These are phyloP conservation scores for Berkeleyomyces rouxiae DNA, from an alignment of 2,329 filamentous ascomycete genomes.

Conservation along the genomic window DNA sequence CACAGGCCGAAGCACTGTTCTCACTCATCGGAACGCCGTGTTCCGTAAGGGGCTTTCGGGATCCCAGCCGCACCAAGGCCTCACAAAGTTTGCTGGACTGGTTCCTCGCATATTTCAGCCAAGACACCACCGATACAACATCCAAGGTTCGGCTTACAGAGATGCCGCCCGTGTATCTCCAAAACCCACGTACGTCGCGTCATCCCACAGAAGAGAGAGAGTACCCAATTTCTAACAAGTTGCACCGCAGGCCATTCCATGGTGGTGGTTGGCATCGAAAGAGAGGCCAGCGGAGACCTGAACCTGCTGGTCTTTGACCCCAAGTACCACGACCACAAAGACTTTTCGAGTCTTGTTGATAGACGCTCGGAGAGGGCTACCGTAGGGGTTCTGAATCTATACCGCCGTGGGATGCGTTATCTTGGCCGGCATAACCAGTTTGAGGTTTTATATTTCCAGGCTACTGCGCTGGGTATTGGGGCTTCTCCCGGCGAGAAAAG, in stretches of 20 bases:
- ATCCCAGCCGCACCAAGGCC: not conserved
- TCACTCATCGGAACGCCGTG: conserved; percentile 49
- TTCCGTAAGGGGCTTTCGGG: conserved; percentile 18
- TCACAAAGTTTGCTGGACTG: conserved; percentile 16
- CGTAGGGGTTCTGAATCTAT: conserved; percentile 46
- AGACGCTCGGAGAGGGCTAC: conserved; percentile 16
- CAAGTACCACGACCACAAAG: conserved; percentile 13
- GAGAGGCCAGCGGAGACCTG: conserved; percentile 40
- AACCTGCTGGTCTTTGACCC: conserved; percentile 82
- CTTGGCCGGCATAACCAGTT: conserved; percentile 58
- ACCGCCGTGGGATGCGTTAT: conserved; percentile 53
- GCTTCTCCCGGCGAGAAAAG: not conserved
- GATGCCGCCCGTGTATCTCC: conserved; percentile 75
- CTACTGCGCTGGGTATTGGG: conserved; percentile 18
- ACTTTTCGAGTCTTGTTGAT: conserved; percentile 1
- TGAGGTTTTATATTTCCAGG: conserved; percentile 52
- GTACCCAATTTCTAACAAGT: not conserved
- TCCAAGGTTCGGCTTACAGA: conserved; percentile 54
- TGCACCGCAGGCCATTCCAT: conserved; percentile 55
- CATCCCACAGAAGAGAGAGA: not conserved
- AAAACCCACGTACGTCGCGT: conserved; percentile 47
- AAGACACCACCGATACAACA: conserved; percentile 27
- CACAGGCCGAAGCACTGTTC: conserved; percentile 63
- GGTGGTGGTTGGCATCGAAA: conserved; percentile 76
- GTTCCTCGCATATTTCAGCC: conserved; percentile 61